A percentile compares a stretch with the other conserved stretches of the same genome.
These are phyloP conservation scores for Geum urbanum DNA, from an alignment of 306 rosid genomes.

Conservation along the genomic window DNA sequence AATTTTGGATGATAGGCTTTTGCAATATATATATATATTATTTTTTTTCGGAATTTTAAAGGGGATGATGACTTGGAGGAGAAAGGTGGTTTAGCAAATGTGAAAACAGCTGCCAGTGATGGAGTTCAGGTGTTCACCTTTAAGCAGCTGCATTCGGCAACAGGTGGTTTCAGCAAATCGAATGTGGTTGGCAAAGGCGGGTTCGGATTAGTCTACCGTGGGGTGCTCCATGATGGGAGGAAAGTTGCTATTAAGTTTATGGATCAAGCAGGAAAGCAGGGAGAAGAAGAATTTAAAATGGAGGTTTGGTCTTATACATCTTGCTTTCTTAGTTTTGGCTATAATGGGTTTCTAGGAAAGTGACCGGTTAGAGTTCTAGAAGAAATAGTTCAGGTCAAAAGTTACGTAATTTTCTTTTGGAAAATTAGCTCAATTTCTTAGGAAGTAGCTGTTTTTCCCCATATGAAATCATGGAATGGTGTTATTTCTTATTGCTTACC, in stretches of 20 bases:
- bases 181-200: slow-evolving; percentile 89
- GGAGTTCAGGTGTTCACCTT: slow-evolving; percentile 79
- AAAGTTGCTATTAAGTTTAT: slow-evolving; percentile 84
- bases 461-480: not conserved
- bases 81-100: slow-evolving; percentile 46
- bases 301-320: slow-evolving; percentile 53
- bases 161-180: slow-evolving; percentile 85
- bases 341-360: slow-evolving; percentile 1
- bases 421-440: not conserved
- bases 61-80: slow-evolving; percentile 37
- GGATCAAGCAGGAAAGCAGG: slow-evolving; percentile 91
- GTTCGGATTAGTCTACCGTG: slow-evolving; percentile 81
- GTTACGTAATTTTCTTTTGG: not conserved
- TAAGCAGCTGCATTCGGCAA: slow-evolving; percentile 91
- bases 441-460: not conserved
- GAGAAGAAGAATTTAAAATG: slow-evolving; percentile 82
- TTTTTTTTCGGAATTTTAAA: slow-evolving; percentile 38
- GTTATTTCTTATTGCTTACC: not conserved
- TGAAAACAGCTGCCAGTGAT: slow-evolving; percentile 56
- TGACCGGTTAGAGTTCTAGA: not conserved
- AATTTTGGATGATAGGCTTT: slow-evolving; percentile 5
- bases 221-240: slow-evolving; percentile 74
- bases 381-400: not conserved
- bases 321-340: slow-evolving; percentile 6
- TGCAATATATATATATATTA: too few species aligned